Evolutionary conservation across 2,329 filamentous ascomycete genomes (phyloP), one percentile per base, ranked within the genome.

Genomic region (Xylaria sp.): DNA sequence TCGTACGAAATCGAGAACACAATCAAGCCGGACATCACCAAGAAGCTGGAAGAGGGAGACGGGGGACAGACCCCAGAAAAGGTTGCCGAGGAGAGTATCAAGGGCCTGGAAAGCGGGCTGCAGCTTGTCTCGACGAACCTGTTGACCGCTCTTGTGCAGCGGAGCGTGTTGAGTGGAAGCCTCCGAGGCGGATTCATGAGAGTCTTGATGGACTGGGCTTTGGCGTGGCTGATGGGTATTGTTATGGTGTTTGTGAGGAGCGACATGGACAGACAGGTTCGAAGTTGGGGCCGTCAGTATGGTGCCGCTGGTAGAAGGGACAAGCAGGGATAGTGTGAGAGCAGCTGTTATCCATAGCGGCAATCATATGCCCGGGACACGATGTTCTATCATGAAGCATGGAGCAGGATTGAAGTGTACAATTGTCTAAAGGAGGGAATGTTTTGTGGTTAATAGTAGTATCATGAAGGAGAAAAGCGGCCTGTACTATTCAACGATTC

Each of bases 1-100:
- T 88, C 89, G 0, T 85, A 48, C 28, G 63, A 71, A 12, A 23
- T 59, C n/a, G 73, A 74, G 60, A 74, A 74, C 28, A 55, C 8
- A 0, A 63, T 73, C 58, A 74, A 75, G 57, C 10, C 69, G 0
- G 69, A 71, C 48, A 1, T 73, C 3, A 72, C 70, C 12, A 71
- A 70, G 63, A 41, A 60, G 45, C 66, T 74, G 2, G 72, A 74
- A 45, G 34, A 36, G 66, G 69, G 18, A 1, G 72, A 75, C 13
- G 58, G 12, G 2, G 52, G 50, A 1, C 69, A 73, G 36, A 60
- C 67, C 1, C 60, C 70, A 18, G 63, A 75, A 18, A 52, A 66
- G 1, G 69, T 76, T 20, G 76, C 73, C 2, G 60, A 68, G 3
- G 69, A 65, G 28, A 72, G 72, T 20, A 77, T 78, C 50, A 43